Base-by-base conservation (phyloP, 164 flowering plant genomes). In the Dillenia turbinata region DNA sequence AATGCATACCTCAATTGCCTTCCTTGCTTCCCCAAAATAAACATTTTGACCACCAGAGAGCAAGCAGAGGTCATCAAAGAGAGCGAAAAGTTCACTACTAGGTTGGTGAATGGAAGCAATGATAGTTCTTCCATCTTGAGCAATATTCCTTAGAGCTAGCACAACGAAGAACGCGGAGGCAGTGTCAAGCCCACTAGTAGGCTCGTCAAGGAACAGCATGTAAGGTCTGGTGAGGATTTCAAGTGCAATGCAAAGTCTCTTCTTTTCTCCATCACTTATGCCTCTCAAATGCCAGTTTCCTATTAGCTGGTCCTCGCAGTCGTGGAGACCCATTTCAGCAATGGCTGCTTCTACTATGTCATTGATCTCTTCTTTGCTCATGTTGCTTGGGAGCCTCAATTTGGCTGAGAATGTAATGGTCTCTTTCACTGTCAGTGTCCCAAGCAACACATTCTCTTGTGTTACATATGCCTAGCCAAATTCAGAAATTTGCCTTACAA, bases 211-310 rank as follows among this genome's bases (percentile, higher is more conserved):
- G 61, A 65, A 65, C 61, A 70, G 49, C 19, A 60, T 56, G 19
- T 57, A 16, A 9, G 73, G 73, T 12, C 55, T 54, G 54, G 65
- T 65, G 5, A 70, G 65, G 52, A 70, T 60, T 57, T 64, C 73
- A 9, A 70, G 52, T 17, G 68, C 69, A 54, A 70, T 70, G 65
- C 73, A 65, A 0, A 70, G 57, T 49, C 73, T 65, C 47, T 65
- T 70, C 69, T 61, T 70, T 44, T 65, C 73, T 9, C 73, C 73
- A 10, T 69, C 73, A 49, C 73, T 64, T 48, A 69, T 44, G 9
- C 73, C 73, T 46, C 73, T 69, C 45, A 69, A 55, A 16, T 70
- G 69, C 73, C 73, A 70, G 62, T 60, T 65, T 8, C 73, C 73
- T 9, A 71, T 70, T 17, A 59, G 5, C 8, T 57, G 19, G 14